Percentiles rank a stretch among this genome's conserved stretches.
phyloP scores from a whole-genome alignment of 192 early-diverging fungal species.

The Backusella tarrabulga region DNA sequence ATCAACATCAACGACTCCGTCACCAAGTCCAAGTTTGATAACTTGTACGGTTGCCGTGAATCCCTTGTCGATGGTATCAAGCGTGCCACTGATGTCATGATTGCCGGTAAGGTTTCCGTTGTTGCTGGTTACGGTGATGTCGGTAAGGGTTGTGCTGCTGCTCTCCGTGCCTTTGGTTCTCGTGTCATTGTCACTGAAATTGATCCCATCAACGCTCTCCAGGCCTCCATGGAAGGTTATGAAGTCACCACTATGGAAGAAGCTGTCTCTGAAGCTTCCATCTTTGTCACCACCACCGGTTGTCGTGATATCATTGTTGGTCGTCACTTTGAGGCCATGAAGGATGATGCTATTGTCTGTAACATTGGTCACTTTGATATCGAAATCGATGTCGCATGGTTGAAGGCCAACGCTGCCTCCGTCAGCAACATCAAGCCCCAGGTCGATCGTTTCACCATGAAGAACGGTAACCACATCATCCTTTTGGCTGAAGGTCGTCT shows the following conservation, averaged over 20 bases:
- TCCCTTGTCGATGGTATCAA: constrained; percentile 99
- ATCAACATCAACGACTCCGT: constrained; percentile 99
- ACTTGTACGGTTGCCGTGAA: constrained; percentile 99
- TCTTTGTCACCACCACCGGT: constrained; percentile 99
- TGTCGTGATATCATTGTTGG: constrained; percentile 98
- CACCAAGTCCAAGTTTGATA: constrained; percentile 99
- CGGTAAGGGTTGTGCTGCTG: constrained; percentile 98
- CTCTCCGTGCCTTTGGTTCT: constrained; percentile 97
- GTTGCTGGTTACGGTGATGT: constrained; percentile 99
- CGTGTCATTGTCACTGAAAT: constrained; percentile 98
- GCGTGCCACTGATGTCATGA: constrained; percentile 99
- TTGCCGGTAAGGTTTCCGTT: constrained; percentile 97
- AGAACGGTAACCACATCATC: constrained; percentile 91
- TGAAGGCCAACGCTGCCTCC: constrained; percentile 88
- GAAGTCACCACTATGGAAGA: constrained; percentile 99
- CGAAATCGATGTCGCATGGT: constrained; percentile 98
- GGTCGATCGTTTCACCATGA: constrained; percentile 95
- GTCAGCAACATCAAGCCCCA: constrained; percentile 98
- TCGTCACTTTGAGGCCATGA: constrained; percentile 90
- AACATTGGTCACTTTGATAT: constrained; percentile 99
- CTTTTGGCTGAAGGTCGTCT: constrained; percentile 98
- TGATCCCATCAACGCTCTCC: constrained; percentile 99
- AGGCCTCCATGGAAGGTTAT: constrained; percentile 99
- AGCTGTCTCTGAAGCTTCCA: constrained; percentile 87
- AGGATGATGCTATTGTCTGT: constrained; percentile 99